phyloP scores from a whole-genome alignment of 2,329 filamentous ascomycete species.

The Verticillium klebahnii region DNA sequence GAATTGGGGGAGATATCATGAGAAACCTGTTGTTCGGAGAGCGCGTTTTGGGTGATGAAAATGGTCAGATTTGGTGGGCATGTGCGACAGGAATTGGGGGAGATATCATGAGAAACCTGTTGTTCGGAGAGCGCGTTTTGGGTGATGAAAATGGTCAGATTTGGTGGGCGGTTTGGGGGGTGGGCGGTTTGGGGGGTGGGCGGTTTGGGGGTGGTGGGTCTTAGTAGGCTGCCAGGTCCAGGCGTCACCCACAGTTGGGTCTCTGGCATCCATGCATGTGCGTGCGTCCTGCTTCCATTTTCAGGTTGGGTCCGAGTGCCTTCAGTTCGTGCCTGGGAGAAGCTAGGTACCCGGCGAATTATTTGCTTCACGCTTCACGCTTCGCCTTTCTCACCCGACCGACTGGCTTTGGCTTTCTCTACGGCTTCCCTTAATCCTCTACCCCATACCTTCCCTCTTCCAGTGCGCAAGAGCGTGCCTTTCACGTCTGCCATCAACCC shows the following conservation, averaged over 20 bases:
- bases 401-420: background rate
- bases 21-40: too few species aligned
- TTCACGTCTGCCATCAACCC: background rate
- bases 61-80: too few species aligned
- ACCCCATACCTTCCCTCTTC: background rate
- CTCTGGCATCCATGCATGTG: background rate
- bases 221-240: background rate
- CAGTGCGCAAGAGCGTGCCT: background rate
- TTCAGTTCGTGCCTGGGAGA: background rate
- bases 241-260: background rate
- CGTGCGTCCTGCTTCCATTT: background rate
- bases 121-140: too few species aligned
- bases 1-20: too few species aligned
- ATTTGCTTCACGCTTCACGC: background rate
- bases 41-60: too few species aligned
- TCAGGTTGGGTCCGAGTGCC: background rate
- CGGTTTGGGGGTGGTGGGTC: too few species aligned
- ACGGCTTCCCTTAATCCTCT: background rate
- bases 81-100: too few species aligned
- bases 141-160: too few species aligned
- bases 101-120: too few species aligned
- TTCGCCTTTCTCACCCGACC: background rate
- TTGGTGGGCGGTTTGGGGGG: too few species aligned
- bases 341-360: background rate
- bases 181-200: too few species aligned